Conservation (phyloP, 108 stramenopile species). For the Phaeodactylum tricornutum region DNA sequence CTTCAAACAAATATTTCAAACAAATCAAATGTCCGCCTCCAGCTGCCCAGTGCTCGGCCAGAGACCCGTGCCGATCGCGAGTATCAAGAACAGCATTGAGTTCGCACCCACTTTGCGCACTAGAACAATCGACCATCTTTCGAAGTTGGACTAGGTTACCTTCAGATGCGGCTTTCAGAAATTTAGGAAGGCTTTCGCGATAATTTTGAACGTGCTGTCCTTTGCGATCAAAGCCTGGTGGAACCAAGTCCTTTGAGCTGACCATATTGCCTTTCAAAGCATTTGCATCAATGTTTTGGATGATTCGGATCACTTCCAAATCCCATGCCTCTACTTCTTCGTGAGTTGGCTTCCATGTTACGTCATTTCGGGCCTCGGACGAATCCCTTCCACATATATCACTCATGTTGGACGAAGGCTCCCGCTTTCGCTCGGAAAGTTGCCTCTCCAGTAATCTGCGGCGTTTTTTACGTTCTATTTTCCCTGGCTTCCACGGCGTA, state of each 20-base stretch:
- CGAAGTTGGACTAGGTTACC: constrained; percentile 33
- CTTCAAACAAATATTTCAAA: constrained; percentile 38
- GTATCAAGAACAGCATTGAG: constrained; percentile 22
- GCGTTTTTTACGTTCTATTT: constrained; percentile 1
- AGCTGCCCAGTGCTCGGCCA: constrained; percentile 80
- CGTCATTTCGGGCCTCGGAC: no score
- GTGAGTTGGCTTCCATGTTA: constrained; percentile 43
- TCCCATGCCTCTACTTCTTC: constrained; percentile 55
- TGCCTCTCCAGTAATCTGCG: constrained; percentile 1
- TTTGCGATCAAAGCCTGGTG: constrained; percentile 25
- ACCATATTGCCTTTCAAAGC: not conserved
- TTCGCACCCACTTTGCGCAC: not conserved
- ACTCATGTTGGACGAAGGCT: not conserved
- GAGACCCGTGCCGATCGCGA: constrained; percentile 63
- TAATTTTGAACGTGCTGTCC: constrained; percentile 40
- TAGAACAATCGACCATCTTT: constrained; percentile 14
- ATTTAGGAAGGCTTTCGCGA: constrained; percentile 54
- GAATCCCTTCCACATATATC: constrained; percentile 3
- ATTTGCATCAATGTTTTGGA: constrained; percentile 27
- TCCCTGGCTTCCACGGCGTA: constrained; percentile 69
- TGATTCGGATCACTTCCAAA: constrained; percentile 41
- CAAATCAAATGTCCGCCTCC: constrained; percentile 74
- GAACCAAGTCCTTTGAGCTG: not conserved
- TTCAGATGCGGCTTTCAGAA: constrained; percentile 58
- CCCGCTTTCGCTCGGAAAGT: not conserved